phyloP scores from a whole-genome alignment of 202 grass and related monocot species.

The Panicum hallii region DNA sequence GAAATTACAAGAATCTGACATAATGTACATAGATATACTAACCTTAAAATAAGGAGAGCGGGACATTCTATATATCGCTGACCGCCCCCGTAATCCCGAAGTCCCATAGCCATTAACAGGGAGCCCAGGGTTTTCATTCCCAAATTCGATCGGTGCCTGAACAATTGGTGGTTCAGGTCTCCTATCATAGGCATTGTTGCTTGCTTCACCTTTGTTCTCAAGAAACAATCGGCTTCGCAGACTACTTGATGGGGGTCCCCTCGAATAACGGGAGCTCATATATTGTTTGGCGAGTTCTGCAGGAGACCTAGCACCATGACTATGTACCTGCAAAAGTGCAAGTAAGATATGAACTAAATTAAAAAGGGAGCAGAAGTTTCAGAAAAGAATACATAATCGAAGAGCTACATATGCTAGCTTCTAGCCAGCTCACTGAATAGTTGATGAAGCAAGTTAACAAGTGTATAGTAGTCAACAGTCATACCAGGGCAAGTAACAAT shows the following conservation, averaged over 20 bases:
- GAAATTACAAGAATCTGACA: constrained; percentile 6
- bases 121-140: constrained; percentile 46
- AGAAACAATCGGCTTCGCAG: constrained; percentile 43
- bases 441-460: constrained; percentile 5
- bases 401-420: constrained; percentile 28
- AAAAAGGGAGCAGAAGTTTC: constrained; percentile 5
- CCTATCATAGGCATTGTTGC: constrained; percentile 48
- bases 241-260: constrained; percentile 44
- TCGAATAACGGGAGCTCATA: constrained; percentile 50
- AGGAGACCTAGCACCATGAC: constrained; percentile 42
- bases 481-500: constrained; percentile 12
- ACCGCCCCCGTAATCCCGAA: constrained; percentile 64
- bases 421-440: constrained; percentile 32
- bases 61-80: constrained; percentile 80
- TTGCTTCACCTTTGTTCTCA: constrained; percentile 50
- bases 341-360: constrained; percentile 22
- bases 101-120: constrained; percentile 58
- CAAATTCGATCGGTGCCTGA: constrained; percentile 36
- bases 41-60: constrained; percentile 87
- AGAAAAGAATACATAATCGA: neutral
- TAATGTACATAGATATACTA: constrained; percentile 26
- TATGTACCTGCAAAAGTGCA: constrained; percentile 41
- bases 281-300: constrained; percentile 57
- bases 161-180: constrained; percentile 38
- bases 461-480: neutral